These are phyloP conservation scores for Oryza meyeriana DNA, from an alignment of 176 grass and related monocot genomes.

Conservation along the genomic window DNA sequence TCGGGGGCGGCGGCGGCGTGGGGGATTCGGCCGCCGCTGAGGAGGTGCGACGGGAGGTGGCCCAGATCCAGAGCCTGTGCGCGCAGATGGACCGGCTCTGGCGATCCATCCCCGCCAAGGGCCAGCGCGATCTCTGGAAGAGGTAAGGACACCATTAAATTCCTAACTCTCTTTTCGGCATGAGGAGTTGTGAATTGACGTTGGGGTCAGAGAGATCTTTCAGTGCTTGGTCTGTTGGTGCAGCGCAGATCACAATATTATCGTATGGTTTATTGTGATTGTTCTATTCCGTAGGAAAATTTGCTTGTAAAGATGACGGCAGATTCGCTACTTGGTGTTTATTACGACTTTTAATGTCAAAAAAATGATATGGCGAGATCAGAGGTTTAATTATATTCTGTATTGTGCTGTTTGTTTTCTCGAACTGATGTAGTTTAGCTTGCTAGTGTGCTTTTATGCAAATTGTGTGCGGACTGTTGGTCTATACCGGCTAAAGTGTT, in stretches of 20 bases:
- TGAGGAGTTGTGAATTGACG: background rate
- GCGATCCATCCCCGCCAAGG: constrained; percentile 75
- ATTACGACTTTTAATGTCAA: background rate
- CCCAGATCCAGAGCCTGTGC: constrained; percentile 89
- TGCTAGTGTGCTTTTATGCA: background rate
- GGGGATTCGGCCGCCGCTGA: constrained; percentile 43
- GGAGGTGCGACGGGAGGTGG: constrained; percentile 58
- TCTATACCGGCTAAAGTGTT: background rate
- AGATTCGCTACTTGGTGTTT: constrained; percentile 13
- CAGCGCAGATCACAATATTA: background rate
- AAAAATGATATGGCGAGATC: background rate
- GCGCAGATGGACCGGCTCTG: constrained; percentile 95
- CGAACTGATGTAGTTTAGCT: background rate
- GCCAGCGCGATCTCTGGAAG: constrained; percentile 97
- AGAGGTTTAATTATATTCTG: background rate
- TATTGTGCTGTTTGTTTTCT: background rate
- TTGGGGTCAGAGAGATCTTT: background rate
- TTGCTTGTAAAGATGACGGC: background rate
- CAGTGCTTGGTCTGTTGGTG: background rate
- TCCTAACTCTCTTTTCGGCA: background rate
- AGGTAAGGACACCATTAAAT: constrained; percentile 44
- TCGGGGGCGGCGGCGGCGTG: constrained; percentile 19
- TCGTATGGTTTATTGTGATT: background rate
- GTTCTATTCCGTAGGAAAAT: background rate
- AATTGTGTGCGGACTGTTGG: background rate